Evolutionary conservation across 2,329 filamentous ascomycete genomes (phyloP).

Genomic region (Fusarium sp.): DNA sequence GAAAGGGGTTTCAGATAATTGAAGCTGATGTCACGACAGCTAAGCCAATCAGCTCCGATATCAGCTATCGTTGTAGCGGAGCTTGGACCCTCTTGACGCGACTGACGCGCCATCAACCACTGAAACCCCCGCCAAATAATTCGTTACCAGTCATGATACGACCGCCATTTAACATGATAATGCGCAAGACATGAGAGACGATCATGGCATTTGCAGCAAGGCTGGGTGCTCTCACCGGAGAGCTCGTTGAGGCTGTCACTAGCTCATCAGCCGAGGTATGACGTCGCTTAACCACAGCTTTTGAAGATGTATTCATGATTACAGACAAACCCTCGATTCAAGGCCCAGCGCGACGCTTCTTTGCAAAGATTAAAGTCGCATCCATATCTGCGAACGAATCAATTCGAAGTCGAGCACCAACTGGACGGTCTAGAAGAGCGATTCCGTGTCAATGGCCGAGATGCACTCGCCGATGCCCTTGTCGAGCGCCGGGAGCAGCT

Average conservation of each 20-base stretch:
- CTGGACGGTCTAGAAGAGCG: slow-evolving; percentile 85
- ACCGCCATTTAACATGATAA: slow-evolving; percentile 22
- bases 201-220: slow-evolving; percentile 78
- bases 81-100: slow-evolving; percentile 37
- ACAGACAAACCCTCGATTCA: slow-evolving; percentile 53
- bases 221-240: slow-evolving; percentile 73
- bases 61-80: slow-evolving; percentile 21
- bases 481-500: slow-evolving; percentile 69
- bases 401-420: slow-evolving; percentile 75
- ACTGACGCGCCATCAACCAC: slow-evolving; percentile 40
- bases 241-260: slow-evolving; percentile 75
- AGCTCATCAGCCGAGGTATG: slow-evolving; percentile 65
- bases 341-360: slow-evolving; percentile 60
- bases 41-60: slow-evolving; percentile 35
- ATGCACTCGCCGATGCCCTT: slow-evolving; percentile 81
- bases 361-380: slow-evolving; percentile 65
- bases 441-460: slow-evolving; percentile 82
- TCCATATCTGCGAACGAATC: slow-evolving; percentile 75
- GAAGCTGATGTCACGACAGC: slow-evolving; percentile 39
- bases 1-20: slow-evolving; percentile 38
- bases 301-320: slow-evolving; percentile 18
- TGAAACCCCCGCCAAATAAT: slow-evolving; percentile 32
- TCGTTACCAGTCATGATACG: slow-evolving; percentile 31
- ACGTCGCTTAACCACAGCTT: not conserved
- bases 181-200: slow-evolving; percentile 27